A percentile compares a stretch with the other conserved stretches of the same genome.
Conservation (phyloP, 176 grass and related monocot species). For the Eleusine indica region DNA sequence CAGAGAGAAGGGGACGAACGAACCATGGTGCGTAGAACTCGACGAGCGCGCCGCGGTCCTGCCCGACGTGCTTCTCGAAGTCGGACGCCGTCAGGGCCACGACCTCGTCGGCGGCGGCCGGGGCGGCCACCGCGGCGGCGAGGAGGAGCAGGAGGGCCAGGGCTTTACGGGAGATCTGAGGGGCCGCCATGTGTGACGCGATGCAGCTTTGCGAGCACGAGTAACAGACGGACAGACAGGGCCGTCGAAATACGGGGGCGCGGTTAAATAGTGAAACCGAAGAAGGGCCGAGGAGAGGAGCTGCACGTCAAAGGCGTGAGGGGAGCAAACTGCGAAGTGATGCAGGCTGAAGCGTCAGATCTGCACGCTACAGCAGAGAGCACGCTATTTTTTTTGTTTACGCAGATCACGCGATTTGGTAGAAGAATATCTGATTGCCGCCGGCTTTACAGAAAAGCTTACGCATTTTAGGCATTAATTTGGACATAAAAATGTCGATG, state of each 20-base stretch:
- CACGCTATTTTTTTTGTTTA: too few species aligned
- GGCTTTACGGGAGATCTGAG: conserved; percentile 65
- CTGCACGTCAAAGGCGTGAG: neutral
- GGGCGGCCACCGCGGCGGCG: conserved; percentile 17
- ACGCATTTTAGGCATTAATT: too few species aligned
- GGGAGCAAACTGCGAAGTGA: neutral
- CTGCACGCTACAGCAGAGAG: neutral
- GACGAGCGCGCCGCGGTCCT: conserved; percentile 84
- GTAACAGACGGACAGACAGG: neutral
- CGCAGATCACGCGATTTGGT: too few species aligned
- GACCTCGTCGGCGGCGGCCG: conserved; percentile 64
- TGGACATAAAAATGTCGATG: too few species aligned
- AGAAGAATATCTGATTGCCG: too few species aligned
- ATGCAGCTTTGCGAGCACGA: neutral
- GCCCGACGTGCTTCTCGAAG: conserved; percentile 95
- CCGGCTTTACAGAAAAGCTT: too few species aligned
- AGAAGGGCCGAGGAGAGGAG: neutral
- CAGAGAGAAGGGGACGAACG: neutral
- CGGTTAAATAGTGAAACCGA: neutral
- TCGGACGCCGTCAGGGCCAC: conserved; percentile 71
- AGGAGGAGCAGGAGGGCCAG: conserved; percentile 48
- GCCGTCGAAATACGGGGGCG: neutral
- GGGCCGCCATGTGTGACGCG: conserved; percentile 44
- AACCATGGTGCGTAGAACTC: conserved; percentile 95
- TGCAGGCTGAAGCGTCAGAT: neutral